A percentile compares a stretch with the other conserved stretches of the same genome.
phyloP scores from a whole-genome alignment of 768 basidiomycete genomes.

The Cyathus striatus region DNA sequence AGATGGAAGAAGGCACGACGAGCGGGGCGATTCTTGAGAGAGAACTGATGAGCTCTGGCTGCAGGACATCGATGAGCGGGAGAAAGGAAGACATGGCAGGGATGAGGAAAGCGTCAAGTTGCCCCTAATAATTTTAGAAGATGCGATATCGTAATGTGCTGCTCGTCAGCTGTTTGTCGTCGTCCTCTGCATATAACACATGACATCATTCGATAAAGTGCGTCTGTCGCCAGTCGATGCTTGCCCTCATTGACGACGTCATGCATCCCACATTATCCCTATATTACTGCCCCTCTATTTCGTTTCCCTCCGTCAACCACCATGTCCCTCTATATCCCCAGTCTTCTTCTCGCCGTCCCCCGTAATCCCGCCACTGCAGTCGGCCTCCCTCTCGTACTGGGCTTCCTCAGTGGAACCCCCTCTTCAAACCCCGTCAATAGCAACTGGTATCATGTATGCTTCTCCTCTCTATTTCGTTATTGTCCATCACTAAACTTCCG shows the following conservation, averaged over 20 bases:
- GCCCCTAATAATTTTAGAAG: neutral
- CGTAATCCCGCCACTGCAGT: slow-evolving; percentile 54
- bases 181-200: no score
- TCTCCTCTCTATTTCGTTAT: neutral
- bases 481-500: neutral
- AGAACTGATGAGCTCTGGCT: slow-evolving; percentile 47
- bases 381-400: slow-evolving; percentile 53
- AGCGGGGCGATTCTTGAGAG: slow-evolving; percentile 77
- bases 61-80: slow-evolving; percentile 50
- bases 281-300: neutral
- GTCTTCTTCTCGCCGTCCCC: slow-evolving; percentile 46
- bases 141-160: no score
- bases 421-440: slow-evolving; percentile 42
- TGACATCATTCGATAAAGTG: no score
- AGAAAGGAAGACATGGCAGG: slow-evolving; percentile 46
- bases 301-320: neutral
- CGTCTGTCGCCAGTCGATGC: no score
- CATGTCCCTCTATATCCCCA: slow-evolving; percentile 35
- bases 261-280: neutral
- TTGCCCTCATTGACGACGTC: neutral
- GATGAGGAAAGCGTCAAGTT: neutral
- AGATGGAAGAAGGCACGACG: slow-evolving; percentile 54
- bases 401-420: slow-evolving; percentile 44
- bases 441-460: slow-evolving; percentile 55
- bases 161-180: no score